phyloP scores from a whole-genome alignment of 1,284 basidiomycete species.

The Sanghuangporus baumii region DNA sequence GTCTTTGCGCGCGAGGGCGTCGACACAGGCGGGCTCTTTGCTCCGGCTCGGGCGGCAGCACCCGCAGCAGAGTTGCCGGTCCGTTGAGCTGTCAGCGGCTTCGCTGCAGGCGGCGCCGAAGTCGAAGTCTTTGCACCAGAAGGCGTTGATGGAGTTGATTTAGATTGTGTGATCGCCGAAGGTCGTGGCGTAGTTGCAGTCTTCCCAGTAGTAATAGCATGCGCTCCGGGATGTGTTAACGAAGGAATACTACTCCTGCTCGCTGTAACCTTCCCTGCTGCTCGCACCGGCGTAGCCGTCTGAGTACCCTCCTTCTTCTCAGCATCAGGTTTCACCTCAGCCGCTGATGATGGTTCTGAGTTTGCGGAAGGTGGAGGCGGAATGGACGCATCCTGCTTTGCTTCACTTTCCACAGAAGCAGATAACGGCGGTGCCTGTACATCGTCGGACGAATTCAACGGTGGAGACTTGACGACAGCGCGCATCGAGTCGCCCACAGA shows the following conservation, averaged over 20 bases:
- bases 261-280: constrained; percentile 8
- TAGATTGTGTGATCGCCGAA: constrained; percentile 21
- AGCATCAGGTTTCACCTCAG: not conserved
- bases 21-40: constrained; percentile 36
- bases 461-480: not conserved
- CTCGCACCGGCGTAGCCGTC: not conserved
- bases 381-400: not conserved
- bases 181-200: constrained; percentile 14
- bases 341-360: not conserved
- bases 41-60: constrained; percentile 32
- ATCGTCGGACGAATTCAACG: not conserved
- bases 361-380: not conserved
- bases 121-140: constrained; percentile 19
- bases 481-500: not conserved
- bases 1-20: constrained; percentile 45
- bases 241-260: constrained; percentile 5
- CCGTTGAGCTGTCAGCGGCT: constrained; percentile 45
- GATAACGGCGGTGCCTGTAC: not conserved
- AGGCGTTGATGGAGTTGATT: not conserved
- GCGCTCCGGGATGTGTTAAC: not conserved
- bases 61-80: constrained; percentile 42
- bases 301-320: not conserved
- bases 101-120: constrained; percentile 28
- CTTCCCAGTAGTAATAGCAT: constrained; percentile 13
- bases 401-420: constrained; percentile 11